Conservation (phyloP, 1,284 basidiomycete genomes). For the Crepidotus sp. region DNA sequence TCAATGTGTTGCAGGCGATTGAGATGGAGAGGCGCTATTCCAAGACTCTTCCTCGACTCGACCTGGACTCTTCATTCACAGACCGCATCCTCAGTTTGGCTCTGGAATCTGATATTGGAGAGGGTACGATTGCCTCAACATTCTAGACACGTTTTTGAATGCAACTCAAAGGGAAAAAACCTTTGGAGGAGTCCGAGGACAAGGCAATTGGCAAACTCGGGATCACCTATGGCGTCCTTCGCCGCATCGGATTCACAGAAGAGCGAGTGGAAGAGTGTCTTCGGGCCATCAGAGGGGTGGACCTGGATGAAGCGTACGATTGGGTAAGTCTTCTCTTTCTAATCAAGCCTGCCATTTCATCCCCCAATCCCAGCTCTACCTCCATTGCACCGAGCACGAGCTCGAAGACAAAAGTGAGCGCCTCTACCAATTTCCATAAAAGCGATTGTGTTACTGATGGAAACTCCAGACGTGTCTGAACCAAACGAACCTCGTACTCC, state of each 20-base stretch:
- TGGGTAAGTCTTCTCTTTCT: slow-evolving; percentile 56
- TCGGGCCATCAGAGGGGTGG: slow-evolving; percentile 50
- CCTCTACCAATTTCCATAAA: neutral
- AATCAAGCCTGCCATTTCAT: neutral
- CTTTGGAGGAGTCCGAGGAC: slow-evolving; percentile 52
- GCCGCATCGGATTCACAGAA: slow-evolving; percentile 75
- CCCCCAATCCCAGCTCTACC: slow-evolving; percentile 45
- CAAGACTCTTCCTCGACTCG: slow-evolving; percentile 55
- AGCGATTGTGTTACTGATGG: slow-evolving; percentile 10
- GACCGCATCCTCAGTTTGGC: slow-evolving; percentile 54
- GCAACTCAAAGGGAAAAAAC: slow-evolving; percentile 26
- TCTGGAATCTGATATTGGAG: slow-evolving; percentile 26
- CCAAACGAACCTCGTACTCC: slow-evolving; percentile 26
- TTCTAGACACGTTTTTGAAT: neutral
- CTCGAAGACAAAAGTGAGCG: slow-evolving; percentile 31
- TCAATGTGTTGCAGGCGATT: slow-evolving; percentile 46
- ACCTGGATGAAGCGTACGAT: slow-evolving; percentile 86
- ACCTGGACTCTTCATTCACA: slow-evolving; percentile 52
- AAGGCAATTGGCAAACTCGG: slow-evolving; percentile 68
- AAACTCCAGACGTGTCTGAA: slow-evolving; percentile 8
- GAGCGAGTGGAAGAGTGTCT: slow-evolving; percentile 66
- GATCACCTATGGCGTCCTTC: slow-evolving; percentile 76
- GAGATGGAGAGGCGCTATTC: slow-evolving; percentile 79
- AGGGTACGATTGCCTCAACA: slow-evolving; percentile 26
- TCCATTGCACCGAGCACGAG: slow-evolving; percentile 62